Base-by-base conservation (phyloP, 306 rosid genomes). In the Cicer chorassanicum region DNA sequence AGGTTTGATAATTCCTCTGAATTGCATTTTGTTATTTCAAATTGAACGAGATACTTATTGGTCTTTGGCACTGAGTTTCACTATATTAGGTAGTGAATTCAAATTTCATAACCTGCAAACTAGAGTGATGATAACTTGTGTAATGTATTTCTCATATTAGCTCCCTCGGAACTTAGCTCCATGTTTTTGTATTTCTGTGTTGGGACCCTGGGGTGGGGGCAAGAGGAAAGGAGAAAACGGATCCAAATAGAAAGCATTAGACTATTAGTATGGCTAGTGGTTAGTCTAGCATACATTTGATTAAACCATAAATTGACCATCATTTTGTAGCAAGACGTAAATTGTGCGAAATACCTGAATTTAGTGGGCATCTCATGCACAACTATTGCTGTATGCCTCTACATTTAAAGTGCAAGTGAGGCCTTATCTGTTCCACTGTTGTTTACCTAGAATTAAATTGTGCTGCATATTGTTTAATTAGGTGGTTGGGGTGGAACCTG, bases 401-500 rank as follows among this genome's bases (percentile, higher is more conserved):
- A 34, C 9, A 8, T 65, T 44, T 53, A 40, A 81, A 41, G 48
- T 66, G 76, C 50, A 57, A 55, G 14, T 46, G 64, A 14, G 53
- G 29, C 68, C 72, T 84, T 80, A 14, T 59, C 50, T 74, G 39
- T 16, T 81, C 34, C 65, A 65, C 9, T 65, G 48, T 55, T 68
- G 46, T 68, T 49, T 24, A 34, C 64, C 49, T 21, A 57, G 16
- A 29, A 70, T 70, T 48, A 42, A 63, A 38, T 39, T 45, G 9
- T 65, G 46, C 55, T 65, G 12, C 65, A 57, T 70, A 76, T n/a
- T 74, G 65, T 68, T 54, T 78, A 44, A 67, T 65, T 77, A 93
- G 98, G 90, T 91, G 75, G 90, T 93, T 64, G 97, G 98, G 68
- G 98, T 93, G 62, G 96, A 93, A 83, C 97, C 98, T 72, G 97